Evolutionary conservation across 495 filamentous ascomycete species (phyloP).

Genomic region (Aspergillus nidulans): DNA sequence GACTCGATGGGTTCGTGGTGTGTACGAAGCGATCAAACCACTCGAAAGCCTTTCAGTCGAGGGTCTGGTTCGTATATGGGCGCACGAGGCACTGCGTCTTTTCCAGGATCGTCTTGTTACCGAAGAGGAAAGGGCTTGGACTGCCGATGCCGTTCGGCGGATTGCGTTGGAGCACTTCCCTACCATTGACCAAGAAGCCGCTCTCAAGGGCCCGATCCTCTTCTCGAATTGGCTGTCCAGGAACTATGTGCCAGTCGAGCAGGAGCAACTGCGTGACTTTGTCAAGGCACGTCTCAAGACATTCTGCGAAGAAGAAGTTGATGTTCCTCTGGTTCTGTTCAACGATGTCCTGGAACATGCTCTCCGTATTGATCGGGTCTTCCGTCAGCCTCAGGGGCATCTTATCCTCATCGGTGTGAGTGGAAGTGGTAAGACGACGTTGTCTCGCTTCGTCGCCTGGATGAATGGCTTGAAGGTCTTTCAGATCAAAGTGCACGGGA

Average conservation of each 20-base stretch:
- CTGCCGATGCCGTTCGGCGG: constrained; percentile 72
- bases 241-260: constrained; percentile 94
- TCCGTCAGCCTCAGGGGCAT: constrained; percentile 96
- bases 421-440: constrained; percentile 95
- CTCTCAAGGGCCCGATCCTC: constrained; percentile 88
- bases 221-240: constrained; percentile 99
- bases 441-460: constrained; percentile 98
- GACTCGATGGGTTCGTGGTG: constrained; percentile 91
- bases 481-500: constrained; percentile 99
- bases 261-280: constrained; percentile 89
- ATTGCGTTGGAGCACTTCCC: constrained; percentile 92
- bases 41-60: constrained; percentile 83
- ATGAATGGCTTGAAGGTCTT: constrained; percentile 99
- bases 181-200: constrained; percentile 79
- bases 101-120: constrained; percentile 95
- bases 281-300: constrained; percentile 96
- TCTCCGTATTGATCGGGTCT: constrained; percentile 95
- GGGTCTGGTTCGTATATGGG: constrained; percentile 95
- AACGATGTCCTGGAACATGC: constrained; percentile 98
- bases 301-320: constrained; percentile 99
- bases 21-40: constrained; percentile 94
- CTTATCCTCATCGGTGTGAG: constrained; percentile 97
- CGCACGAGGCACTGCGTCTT: constrained; percentile 89
- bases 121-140: constrained; percentile 96
- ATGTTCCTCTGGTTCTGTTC: constrained; percentile 94